Base-by-base conservation (phyloP, 805 yeast genomes). In the Sugiyamaella valdiviana region DNA sequence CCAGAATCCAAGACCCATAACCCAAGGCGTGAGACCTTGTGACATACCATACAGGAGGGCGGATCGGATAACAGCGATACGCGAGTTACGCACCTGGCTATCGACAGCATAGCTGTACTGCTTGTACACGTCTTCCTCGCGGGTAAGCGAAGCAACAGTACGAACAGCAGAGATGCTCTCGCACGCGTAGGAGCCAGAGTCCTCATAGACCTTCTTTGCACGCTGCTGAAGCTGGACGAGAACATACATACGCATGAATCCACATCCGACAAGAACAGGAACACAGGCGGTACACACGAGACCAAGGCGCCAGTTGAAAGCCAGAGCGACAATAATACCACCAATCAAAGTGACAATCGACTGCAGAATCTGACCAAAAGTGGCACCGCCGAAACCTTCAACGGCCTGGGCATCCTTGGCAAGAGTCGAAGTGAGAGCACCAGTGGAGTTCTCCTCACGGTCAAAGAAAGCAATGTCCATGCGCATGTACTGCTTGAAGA, bases 1-100 rank as follows among this genome's bases (percentile, higher is more conserved):
- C 74, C 74, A 70, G 62, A 69, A 70, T n/a, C 68, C 67, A 2
- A 70, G 58, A 1, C 68, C 73, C 49, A 65, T 55, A 16, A 69
- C 63, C 63, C 68, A 66, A 14, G 69, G 70, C 3, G 67, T 57
- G 36, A 64, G 50, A 5, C 72, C 71, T 51, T 68, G 71, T 20
- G 69, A 61, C n/a, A 65, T 50, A 7, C 67, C 72, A 41, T 57
- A 69, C 37, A 68, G 49, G 14, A 63, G 20, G 1, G 69, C 67
- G 2, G 74, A 67, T n/a, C 57, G 52, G 9, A 54, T n/a, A 9
- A 57, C 53, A 2, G 61, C 55, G 2, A 43, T 36, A 6, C 64
- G 56, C 1, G 70, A 66, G 35, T 45, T 44, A 14, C 36, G 17
- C 24, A 68, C 62, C 43, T 65, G 69, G 10, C 32, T 15, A 17